Conservation (phyloP, 2,329 filamentous ascomycete genomes). For the Blumeria hordei region DNA sequence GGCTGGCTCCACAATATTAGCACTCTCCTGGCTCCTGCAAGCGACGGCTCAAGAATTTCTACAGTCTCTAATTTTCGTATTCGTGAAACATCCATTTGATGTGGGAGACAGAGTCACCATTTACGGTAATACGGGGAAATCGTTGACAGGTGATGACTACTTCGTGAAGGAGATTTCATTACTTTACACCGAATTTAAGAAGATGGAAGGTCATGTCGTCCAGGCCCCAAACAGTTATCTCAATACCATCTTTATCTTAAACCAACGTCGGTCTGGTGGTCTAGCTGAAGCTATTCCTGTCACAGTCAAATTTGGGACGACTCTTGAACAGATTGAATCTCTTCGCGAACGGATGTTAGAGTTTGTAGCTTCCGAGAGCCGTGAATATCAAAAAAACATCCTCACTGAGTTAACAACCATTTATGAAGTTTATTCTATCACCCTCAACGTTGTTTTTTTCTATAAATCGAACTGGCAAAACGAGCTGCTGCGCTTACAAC, state of each 20-base stretch:
- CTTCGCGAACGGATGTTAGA: constrained; percentile 61
- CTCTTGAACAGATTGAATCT: constrained; percentile 56
- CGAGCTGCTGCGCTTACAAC: constrained; percentile 65
- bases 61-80: constrained; percentile 84
- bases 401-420: constrained; percentile 64
- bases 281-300: constrained; percentile 70
- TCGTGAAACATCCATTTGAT: constrained; percentile 93
- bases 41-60: constrained; percentile 86
- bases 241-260: constrained; percentile 83
- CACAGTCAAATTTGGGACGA: constrained; percentile 71
- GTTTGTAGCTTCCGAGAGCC: constrained; percentile 65
- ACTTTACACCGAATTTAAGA: constrained; percentile 93
- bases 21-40: constrained; percentile 77
- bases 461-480: constrained; percentile 97
- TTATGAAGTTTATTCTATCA: constrained; percentile 62
- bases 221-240: constrained; percentile 88
- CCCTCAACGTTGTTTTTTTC: constrained; percentile 84
- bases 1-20: constrained; percentile 66
- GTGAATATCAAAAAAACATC: constrained; percentile 70
- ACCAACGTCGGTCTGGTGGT: constrained; percentile 72
- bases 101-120: constrained; percentile 82
- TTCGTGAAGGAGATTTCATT: constrained; percentile 88
- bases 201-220: constrained; percentile 90
- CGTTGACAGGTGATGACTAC: constrained; percentile 67
- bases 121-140: constrained; percentile 69